Conservation (phyloP, 2,329 filamentous ascomycete species). For the Ophiocordyceps camponoti-leonardi region DNA sequence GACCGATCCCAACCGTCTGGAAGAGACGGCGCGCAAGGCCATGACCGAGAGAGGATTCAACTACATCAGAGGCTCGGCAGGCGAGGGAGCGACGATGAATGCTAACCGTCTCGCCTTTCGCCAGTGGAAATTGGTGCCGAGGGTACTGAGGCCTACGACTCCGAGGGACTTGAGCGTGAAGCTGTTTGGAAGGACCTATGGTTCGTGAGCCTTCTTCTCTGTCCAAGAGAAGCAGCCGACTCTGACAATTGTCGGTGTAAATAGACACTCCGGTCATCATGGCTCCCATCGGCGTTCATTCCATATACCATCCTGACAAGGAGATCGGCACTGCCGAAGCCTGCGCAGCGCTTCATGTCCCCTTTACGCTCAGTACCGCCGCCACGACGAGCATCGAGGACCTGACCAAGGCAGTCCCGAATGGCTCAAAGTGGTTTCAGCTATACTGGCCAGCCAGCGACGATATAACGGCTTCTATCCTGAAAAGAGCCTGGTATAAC, state of each 20-base stretch:
- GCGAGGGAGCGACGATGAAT: conserved; percentile 42
- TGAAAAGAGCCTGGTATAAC: conserved; percentile 39
- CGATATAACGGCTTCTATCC: conserved; percentile 46
- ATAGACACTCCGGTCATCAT: conserved; percentile 27
- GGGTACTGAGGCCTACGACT: conserved; percentile 26
- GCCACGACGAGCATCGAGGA: conserved; percentile 47
- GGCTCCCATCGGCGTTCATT: conserved; percentile 54
- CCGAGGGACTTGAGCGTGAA: conserved; percentile 30
- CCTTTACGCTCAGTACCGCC: conserved; percentile 52
- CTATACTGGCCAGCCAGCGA: conserved; percentile 57
- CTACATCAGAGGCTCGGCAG: conserved; percentile 46
- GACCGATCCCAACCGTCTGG: conserved; percentile 38
- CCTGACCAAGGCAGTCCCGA: conserved; percentile 38
- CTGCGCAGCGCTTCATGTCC: conserved; percentile 40
- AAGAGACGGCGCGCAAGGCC: conserved; percentile 32
- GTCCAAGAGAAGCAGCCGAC: neutral
- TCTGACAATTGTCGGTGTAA: neutral
- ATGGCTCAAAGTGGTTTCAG: conserved; percentile 51
- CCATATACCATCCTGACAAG: conserved; percentile 46
- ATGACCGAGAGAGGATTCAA: conserved; percentile 33
- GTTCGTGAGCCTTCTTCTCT: conserved; percentile 8
- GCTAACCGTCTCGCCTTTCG: conserved; percentile 40
- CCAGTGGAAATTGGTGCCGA: conserved; percentile 32
- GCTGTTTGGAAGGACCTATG: conserved; percentile 32
- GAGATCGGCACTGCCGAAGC: conserved; percentile 47